phyloP scores from a whole-genome alignment of 176 grass and related monocot genomes.

The Chrysopogon serrulatus region DNA sequence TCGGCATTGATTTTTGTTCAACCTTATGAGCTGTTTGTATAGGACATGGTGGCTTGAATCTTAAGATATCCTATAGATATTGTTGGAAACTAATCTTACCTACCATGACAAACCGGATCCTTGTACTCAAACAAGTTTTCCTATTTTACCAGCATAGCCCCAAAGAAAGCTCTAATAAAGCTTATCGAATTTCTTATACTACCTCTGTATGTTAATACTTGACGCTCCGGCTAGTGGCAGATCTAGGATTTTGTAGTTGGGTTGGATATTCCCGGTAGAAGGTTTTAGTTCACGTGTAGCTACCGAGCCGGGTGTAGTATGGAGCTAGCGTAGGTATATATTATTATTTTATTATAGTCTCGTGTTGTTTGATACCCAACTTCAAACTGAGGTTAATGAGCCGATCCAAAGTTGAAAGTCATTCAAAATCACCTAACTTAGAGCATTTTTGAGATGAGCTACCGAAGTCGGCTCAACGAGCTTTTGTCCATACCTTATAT shows the following conservation, averaged over 20 bases:
- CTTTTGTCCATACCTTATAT: too few species aligned
- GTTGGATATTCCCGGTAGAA: background rate
- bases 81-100: too few species aligned
- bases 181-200: background rate
- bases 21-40: background rate
- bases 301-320: background rate
- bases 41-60: background rate
- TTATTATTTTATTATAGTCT: background rate
- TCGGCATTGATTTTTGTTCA: too few species aligned
- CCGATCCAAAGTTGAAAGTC: background rate
- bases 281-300: background rate
- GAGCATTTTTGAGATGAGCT: too few species aligned
- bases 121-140: background rate
- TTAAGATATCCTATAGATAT: background rate
- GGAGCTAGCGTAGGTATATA: background rate
- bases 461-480: too few species aligned
- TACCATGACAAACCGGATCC: too few species aligned
- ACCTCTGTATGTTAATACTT: background rate
- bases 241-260: background rate
- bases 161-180: background rate
- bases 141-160: background rate
- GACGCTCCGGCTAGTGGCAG: background rate
- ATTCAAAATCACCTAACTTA: background rate
- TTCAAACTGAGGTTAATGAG: background rate
- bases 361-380: background rate